Base-by-base conservation (phyloP, 1,284 basidiomycete genomes). In the Irpex sp. region DNA sequence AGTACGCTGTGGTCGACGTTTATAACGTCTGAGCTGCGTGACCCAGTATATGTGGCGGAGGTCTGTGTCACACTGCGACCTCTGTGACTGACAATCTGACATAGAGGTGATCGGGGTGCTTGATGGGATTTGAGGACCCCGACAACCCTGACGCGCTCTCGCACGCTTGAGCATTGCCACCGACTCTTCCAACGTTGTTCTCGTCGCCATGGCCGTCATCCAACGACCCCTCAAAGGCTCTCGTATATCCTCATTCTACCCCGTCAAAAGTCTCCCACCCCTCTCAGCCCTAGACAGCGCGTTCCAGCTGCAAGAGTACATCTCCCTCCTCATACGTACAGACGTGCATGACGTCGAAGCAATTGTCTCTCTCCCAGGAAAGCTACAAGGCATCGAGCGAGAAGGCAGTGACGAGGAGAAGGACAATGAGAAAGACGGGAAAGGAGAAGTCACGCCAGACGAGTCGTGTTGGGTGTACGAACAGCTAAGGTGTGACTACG, bases 271-370 rank as follows among this genome's bases (percentile, higher is more conserved):
- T 4, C 77, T 90, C 0, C 88, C 90, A 0, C 82, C 87, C 0
- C 79, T 92, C 26, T 78, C 89, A 0, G 82, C 88, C 0, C 78
- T 96, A 26, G 91, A 97, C 76, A 95, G 93, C 69, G 92, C 95
- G 0, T 97, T 97, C 74, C 94, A 97, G 74, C 83, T 97, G 2
- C 95, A 98, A 72, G 96, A 98, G 74, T 98, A 96, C 77, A 93
- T 99, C 59, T 89, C 93, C 0, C 82, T 94, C 44, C 86, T 96
- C 66, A 92, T 97, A 65, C 86, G 90, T 7, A 80, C 86, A 44
- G 89, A 97, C 75, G 92, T 95, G 0, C 94, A 97, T 77, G 90
- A 97, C 73, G 91, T 98, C 34, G 85, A 93, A 44, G 76, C 84
- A 5, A 92, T 98, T 61, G 88, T 96, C 0, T 81, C 88, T 34